phyloP scores from a whole-genome alignment of 441 rosid genomes.

The Gossypium aridum region DNA sequence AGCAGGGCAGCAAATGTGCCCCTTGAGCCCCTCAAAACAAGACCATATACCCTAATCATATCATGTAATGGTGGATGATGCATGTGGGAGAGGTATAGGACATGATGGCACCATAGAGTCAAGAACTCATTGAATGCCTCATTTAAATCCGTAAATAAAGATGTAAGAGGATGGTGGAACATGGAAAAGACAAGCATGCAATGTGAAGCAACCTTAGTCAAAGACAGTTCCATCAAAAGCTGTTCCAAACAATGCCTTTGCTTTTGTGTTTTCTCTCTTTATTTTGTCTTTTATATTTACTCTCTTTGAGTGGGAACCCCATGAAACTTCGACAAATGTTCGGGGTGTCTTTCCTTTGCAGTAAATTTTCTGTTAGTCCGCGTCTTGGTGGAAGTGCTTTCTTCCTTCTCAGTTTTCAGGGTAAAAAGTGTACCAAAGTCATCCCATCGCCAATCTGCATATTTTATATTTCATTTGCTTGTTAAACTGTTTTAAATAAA shows the following conservation, averaged over 20 bases:
- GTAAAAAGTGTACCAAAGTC: background rate
- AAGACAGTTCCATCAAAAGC: slow-evolving; percentile 25
- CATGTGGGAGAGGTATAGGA: background rate
- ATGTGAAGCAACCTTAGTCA: slow-evolving; percentile 9
- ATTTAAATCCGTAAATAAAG: slow-evolving; percentile 4
- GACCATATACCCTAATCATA: background rate
- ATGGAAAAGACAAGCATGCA: background rate
- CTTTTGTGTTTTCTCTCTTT: slow-evolving; percentile 25
- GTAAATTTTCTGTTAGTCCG: background rate
- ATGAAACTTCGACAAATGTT: background rate
- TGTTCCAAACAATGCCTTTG: slow-evolving; percentile 31
- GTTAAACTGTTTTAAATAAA: no score
- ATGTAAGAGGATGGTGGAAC: background rate
- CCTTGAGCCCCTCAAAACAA: background rate
- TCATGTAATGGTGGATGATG: background rate
- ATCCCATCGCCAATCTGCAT: no score
- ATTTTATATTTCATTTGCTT: no score
- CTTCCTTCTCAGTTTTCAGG: background rate
- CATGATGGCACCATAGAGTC: background rate
- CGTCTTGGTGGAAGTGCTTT: background rate
- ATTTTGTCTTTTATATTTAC: background rate
- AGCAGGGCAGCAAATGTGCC: background rate
- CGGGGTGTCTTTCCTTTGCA: background rate
- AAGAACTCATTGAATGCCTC: background rate
- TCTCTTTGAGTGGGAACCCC: slow-evolving; percentile 14